Percentiles rank a stretch among this genome's conserved stretches.
phyloP scores from a whole-genome alignment of 805 yeast genomes.

The Lipomyces yamadae region DNA sequence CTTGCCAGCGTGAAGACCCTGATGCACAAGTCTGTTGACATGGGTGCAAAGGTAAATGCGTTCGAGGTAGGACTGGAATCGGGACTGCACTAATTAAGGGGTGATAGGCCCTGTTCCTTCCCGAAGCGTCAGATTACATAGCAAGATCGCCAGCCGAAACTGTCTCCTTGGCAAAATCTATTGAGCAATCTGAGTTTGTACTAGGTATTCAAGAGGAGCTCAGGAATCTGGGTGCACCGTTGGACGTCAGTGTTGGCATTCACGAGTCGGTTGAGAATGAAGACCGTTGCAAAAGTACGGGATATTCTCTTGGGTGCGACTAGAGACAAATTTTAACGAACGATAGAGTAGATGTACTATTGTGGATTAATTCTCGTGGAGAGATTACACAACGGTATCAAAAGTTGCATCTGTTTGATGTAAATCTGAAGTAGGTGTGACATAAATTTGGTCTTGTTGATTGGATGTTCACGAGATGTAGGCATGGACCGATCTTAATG shows the following conservation, averaged over 20 bases:
- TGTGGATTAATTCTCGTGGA: slow-evolving; percentile 74
- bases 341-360: slow-evolving; percentile 54
- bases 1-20: slow-evolving; percentile 62
- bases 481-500: slow-evolving; percentile 77
- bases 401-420: slow-evolving; percentile 89
- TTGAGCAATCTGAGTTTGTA: slow-evolving; percentile 51
- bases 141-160: slow-evolving; percentile 73
- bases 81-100: not conserved
- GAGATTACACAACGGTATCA: slow-evolving; percentile 71
- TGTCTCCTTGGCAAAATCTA: slow-evolving; percentile 57
- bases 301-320: not conserved
- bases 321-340: not conserved
- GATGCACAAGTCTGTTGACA: slow-evolving; percentile 64
- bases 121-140: slow-evolving; percentile 92
- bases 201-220: slow-evolving; percentile 55
- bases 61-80: not conserved
- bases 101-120: slow-evolving; percentile 61
- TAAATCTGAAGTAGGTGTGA: slow-evolving; percentile 56
- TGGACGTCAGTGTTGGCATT: slow-evolving; percentile 79
- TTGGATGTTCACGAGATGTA: slow-evolving; percentile 36
- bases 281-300: slow-evolving; percentile 57
- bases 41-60: slow-evolving; percentile 60
- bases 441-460: not conserved
- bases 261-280: slow-evolving; percentile 70
- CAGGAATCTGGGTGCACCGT: slow-evolving; percentile 49